Conservation (phyloP, 2,329 filamentous ascomycete species). For the Camptophora hylomeconis region DNA sequence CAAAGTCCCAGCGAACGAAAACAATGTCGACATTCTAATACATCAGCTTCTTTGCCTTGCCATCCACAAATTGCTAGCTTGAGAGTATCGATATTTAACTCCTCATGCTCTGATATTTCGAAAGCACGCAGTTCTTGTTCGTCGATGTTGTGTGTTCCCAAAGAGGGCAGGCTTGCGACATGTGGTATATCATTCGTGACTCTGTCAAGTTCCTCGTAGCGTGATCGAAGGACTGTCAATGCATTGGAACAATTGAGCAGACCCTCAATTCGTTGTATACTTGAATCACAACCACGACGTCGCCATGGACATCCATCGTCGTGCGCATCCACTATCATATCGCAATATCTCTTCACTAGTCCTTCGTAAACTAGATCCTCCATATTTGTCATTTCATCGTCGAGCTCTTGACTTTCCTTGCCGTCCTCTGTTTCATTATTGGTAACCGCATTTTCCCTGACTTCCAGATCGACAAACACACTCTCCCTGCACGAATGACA, state of each 20-base stretch:
- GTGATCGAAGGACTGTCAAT: constrained; percentile 44
- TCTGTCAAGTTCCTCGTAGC: constrained; percentile 45
- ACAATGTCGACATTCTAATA: constrained; percentile 72
- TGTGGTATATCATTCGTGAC: constrained; percentile 27
- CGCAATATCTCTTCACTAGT: constrained; percentile 62
- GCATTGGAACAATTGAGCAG: constrained; percentile 49
- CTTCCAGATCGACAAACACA: constrained; percentile 64
- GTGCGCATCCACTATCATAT: constrained; percentile 62
- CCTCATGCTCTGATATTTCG: constrained; percentile 5
- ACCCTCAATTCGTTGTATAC: constrained; percentile 49
- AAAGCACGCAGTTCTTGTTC: constrained; percentile 22
- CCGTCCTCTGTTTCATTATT: constrained; percentile 48
- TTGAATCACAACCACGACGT: constrained; percentile 70
- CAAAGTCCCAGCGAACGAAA: constrained; percentile 81
- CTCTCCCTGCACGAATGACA: constrained; percentile 79
- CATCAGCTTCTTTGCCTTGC: constrained; percentile 47
- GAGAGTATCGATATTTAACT: constrained; percentile 47
- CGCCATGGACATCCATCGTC: constrained; percentile 75
- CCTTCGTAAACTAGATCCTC: constrained; percentile 48
- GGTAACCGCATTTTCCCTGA: constrained; percentile 69
- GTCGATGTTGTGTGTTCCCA: constrained; percentile 17
- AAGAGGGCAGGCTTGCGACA: constrained; percentile 32
- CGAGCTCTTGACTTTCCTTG: constrained; percentile 24
- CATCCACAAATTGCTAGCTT: constrained; percentile 61
- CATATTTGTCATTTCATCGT: constrained; percentile 13